Percentiles rank a stretch among this genome's conserved stretches.
Evolutionary conservation across 1,284 basidiomycete genomes (phyloP).

Genomic region (Melampsora larici-populina): DNA sequence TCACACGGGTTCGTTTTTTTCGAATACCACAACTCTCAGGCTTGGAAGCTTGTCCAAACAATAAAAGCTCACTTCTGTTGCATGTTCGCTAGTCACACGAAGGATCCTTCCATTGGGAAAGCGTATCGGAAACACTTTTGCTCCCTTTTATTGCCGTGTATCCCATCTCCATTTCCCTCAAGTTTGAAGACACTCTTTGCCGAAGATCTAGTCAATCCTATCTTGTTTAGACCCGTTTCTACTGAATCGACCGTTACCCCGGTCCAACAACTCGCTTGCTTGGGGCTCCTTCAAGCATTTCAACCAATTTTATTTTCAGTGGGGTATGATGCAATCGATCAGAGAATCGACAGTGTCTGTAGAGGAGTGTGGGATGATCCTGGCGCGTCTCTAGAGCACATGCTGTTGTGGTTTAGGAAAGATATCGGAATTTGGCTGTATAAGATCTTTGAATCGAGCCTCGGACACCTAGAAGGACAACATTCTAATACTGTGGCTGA

Average conservation of each 20-base stretch:
- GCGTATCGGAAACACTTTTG: conserved; percentile 39
- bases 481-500: conserved; percentile 1
- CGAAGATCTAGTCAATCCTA: conserved; percentile 50
- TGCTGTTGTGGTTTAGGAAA: conserved; percentile 71
- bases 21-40: not conserved
- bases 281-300: conserved; percentile 78
- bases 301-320: conserved; percentile 76
- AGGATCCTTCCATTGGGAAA: conserved; percentile 11
- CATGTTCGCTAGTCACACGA: not conserved
- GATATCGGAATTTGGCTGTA: conserved; percentile 61
- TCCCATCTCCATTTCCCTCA: conserved; percentile 24
- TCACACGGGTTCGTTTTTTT: conserved; percentile 16
- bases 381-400: conserved; percentile 59
- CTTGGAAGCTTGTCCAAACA: not conserved
- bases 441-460: conserved; percentile 40
- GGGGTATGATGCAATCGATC: conserved; percentile 77
- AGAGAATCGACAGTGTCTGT: conserved; percentile 66
- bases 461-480: conserved; percentile 57
- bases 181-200: conserved; percentile 23
- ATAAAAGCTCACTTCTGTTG: not conserved
- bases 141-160: conserved; percentile 24
- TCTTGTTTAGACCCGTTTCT: conserved; percentile 50
- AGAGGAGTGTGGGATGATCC: conserved; percentile 65
- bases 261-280: conserved; percentile 61
- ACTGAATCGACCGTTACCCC: conserved; percentile 47